Conservation (phyloP, 139 green algal genomes). For the Deuterostichococcus epilithicus region DNA sequence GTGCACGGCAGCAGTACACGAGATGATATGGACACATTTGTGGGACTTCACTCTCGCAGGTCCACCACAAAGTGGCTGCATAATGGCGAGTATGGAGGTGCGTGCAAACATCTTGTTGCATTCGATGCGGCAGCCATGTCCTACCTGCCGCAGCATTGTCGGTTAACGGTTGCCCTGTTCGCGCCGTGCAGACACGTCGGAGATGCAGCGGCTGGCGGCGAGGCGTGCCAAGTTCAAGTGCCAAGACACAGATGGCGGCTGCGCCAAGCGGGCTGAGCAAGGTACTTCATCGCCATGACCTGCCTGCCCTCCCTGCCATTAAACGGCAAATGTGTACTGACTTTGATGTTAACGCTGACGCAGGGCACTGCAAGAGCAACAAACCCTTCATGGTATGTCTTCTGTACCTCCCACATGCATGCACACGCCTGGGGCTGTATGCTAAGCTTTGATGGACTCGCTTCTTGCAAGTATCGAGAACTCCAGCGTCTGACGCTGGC, state of each 20-base stretch:
- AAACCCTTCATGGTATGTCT: background rate
- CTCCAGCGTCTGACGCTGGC: slow-evolving; percentile 2
- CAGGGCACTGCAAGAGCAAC: background rate
- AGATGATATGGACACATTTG: too few relatives aligned
- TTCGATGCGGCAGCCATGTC: too few relatives aligned
- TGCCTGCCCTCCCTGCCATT: too few relatives aligned
- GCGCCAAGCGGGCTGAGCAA: background rate
- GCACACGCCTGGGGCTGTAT: slow-evolving; percentile 15
- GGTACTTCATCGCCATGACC: slow-evolving; percentile 4
- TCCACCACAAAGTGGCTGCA: slow-evolving; percentile 60
- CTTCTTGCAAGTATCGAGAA: background rate
- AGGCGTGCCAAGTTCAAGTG: background rate
- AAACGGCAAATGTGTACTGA: too few relatives aligned
- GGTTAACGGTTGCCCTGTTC: background rate
- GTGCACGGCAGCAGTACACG: too few relatives aligned
- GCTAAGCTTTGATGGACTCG: slow-evolving; percentile 2
- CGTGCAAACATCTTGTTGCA: slow-evolving; percentile 3
- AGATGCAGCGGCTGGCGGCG: background rate
- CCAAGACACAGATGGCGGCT: background rate
- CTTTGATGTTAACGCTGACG: background rate
- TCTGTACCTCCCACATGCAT: background rate
- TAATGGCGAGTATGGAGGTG: slow-evolving; percentile 13
- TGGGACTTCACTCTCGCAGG: too few relatives aligned
- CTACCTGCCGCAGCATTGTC: too few relatives aligned
- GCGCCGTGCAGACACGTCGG: background rate